Evolutionary conservation across 2,329 filamentous ascomycete species (phyloP).

Genomic region (Fusarium stilboides): DNA sequence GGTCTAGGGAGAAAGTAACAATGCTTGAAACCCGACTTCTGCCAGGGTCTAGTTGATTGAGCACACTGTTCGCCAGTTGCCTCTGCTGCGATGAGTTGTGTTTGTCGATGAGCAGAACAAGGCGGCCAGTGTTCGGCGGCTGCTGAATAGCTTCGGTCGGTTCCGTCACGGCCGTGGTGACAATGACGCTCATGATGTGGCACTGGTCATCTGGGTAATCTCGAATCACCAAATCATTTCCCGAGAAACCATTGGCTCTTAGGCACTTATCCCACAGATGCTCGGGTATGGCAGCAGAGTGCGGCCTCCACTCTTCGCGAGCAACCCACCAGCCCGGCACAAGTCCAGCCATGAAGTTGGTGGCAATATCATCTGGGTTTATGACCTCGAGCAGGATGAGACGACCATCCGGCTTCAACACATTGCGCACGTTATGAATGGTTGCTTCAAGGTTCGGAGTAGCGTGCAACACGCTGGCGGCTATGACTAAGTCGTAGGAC

Average conservation of each 20-base stretch:
- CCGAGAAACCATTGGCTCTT: conserved; percentile 6
- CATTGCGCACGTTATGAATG: conserved; percentile 23
- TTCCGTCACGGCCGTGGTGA: neutral
- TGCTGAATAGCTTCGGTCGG: accelerated
- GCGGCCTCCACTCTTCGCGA: conserved; percentile 2
- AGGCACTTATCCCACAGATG: conserved; percentile 2
- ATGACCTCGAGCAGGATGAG: conserved; percentile 49
- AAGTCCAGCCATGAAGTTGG: conserved; percentile 47
- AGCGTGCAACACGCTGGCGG: conserved; percentile 51
- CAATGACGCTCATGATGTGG: conserved; percentile 6
- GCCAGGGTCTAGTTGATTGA: accelerated
- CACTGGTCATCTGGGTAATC: neutral
- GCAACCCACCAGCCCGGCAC: conserved; percentile 55
- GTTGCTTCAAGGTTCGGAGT: conserved; percentile 49
- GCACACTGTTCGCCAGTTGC: neutral
- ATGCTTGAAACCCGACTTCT: accelerated
- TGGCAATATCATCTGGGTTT: conserved; percentile 18
- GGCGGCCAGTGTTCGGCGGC: accelerated
- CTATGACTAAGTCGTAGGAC: conserved; percentile 48
- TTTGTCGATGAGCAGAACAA: accelerated
- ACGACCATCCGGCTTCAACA: conserved; percentile 51
- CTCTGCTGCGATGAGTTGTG: neutral
- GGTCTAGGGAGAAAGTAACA: accelerated
- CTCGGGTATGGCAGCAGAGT: conserved; percentile 14
- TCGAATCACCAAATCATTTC: neutral